Conservation (phyloP, 805 yeast genomes). For the Pichia heedii region DNA sequence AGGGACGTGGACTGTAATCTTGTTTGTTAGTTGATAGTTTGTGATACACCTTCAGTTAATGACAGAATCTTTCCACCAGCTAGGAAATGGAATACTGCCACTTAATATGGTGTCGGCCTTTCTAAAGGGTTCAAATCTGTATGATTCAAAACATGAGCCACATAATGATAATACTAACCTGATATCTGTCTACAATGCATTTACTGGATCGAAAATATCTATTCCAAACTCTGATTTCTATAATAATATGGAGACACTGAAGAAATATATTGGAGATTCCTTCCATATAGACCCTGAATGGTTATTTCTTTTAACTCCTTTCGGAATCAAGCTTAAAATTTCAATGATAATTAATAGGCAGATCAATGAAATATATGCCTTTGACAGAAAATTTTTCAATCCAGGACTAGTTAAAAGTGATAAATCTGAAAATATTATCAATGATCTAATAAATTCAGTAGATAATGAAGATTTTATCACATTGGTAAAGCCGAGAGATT, state of each 20-base stretch:
- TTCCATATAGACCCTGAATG: slow-evolving; percentile 34
- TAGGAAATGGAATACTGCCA: slow-evolving; percentile 9
- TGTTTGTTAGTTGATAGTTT: too few species aligned
- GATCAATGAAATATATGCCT: slow-evolving; percentile 48
- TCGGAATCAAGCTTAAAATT: slow-evolving; percentile 53
- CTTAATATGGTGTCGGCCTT: slow-evolving; percentile 20
- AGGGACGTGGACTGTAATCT: neutral
- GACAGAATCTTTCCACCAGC: neutral
- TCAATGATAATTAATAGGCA: slow-evolving; percentile 40
- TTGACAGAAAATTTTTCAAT: slow-evolving; percentile 50
- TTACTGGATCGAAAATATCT: slow-evolving; percentile 32
- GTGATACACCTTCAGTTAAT: too few species aligned
- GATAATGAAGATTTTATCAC: slow-evolving; percentile 19
- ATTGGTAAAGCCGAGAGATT: slow-evolving; percentile 27
- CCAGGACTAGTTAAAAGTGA: slow-evolving; percentile 13
- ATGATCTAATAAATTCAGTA: slow-evolving; percentile 19
- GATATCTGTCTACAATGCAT: slow-evolving; percentile 31
- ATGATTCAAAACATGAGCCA: slow-evolving; percentile 2
- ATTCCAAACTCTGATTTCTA: slow-evolving; percentile 34
- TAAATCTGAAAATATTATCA: slow-evolving; percentile 9
- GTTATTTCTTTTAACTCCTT: slow-evolving; percentile 50
- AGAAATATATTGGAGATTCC: slow-evolving; percentile 31
- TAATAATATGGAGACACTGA: slow-evolving; percentile 34
- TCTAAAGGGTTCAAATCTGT: slow-evolving; percentile 1
- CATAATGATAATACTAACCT: slow-evolving; percentile 13